Evolutionary conservation across 2,329 filamentous ascomycete genomes (phyloP).

Genomic region (Huntiella abstrusa): DNA sequence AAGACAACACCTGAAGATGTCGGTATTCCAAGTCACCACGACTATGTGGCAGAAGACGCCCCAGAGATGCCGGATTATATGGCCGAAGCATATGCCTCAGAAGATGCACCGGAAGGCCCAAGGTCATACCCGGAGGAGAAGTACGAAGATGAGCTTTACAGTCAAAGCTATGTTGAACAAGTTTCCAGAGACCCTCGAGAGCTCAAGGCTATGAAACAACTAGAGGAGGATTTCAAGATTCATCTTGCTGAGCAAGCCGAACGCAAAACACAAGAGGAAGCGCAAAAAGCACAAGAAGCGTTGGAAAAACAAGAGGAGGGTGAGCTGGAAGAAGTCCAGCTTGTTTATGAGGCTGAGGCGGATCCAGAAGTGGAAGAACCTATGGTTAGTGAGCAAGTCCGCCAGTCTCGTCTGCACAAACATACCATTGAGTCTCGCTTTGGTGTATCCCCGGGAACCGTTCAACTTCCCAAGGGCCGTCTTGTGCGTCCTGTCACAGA

Average conservation of each 20-base stretch:
- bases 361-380: constrained; percentile 13
- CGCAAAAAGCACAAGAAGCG: constrained; percentile 8
- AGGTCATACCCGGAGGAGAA: constrained; percentile 5
- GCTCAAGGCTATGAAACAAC: constrained; percentile 33
- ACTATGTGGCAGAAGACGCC: constrained; percentile 11
- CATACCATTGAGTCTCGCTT: constrained; percentile 59
- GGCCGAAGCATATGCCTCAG: constrained; percentile 6
- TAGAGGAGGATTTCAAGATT: constrained; percentile 38
- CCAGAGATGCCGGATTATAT: constrained; percentile 5
- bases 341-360: constrained; percentile 19
- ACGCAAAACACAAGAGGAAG: constrained; percentile 18
- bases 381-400: constrained; percentile 16
- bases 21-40: constrained; percentile 23
- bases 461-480: constrained; percentile 52
- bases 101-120: constrained; percentile 2
- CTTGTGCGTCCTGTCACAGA: constrained; percentile 51
- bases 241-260: constrained; percentile 19
- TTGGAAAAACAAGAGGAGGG: constrained; percentile 12
- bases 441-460: constrained; percentile 50
- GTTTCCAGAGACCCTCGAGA: constrained; percentile 35
- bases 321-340: constrained; percentile 18
- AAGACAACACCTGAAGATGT: constrained; percentile 41
- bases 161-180: constrained; percentile 23
- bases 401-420: constrained; percentile 42
- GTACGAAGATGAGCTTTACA: constrained; percentile 1